These are phyloP conservation scores for Litsea cubeba DNA, from an alignment of 164 flowering plant species.

Conservation along the genomic window DNA sequence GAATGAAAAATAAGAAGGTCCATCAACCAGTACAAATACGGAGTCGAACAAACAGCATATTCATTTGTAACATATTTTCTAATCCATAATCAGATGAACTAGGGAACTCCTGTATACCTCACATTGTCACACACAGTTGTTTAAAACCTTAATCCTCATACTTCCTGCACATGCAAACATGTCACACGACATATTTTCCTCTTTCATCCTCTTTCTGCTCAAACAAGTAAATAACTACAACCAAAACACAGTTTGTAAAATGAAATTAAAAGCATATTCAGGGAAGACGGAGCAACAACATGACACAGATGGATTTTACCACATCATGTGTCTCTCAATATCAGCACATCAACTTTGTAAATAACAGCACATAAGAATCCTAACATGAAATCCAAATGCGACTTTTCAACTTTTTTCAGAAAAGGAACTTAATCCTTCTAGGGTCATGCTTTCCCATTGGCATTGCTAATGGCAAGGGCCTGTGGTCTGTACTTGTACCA, in stretches of 20 bases:
- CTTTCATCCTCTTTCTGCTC: background rate
- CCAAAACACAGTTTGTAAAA: background rate
- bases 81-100: no score
- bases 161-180: no score
- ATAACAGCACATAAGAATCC: background rate
- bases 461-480: background rate
- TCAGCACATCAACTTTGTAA: background rate
- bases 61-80: no score
- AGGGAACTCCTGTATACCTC: no score
- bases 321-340: background rate
- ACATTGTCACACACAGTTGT: no score
- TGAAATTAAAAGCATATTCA: background rate
- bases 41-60: no score
- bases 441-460: background rate
- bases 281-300: background rate
- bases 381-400: background rate
- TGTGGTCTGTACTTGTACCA: constrained; percentile 47
- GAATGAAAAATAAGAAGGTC: no score
- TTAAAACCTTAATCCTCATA: no score
- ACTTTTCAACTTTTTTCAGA: background rate
- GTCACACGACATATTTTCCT: no score
- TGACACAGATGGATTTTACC: no score
- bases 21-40: no score
- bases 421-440: background rate
- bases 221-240: background rate